Evolutionary conservation across 164 flowering plant species (phyloP).

Genomic region (Umbilicus rupestris): DNA sequence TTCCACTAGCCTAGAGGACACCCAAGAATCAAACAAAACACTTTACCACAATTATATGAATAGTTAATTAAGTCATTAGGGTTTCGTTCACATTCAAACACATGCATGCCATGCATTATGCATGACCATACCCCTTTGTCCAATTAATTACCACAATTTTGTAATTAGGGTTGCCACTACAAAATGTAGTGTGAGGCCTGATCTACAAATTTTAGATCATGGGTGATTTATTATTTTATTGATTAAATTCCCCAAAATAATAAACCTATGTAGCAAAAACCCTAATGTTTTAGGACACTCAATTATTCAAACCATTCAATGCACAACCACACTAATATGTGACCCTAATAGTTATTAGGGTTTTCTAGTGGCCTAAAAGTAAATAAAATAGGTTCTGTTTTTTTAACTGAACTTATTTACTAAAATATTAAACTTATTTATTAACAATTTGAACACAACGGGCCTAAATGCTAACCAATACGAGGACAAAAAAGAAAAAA

Average conservation of each 20-base stretch:
- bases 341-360: neutral
- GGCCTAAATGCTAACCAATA: too few species aligned
- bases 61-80: neutral
- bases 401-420: too few species aligned
- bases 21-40: slow-evolving; percentile 4
- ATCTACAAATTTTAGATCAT: slow-evolving; percentile 3
- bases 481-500: too few species aligned
- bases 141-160: neutral
- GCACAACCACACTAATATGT: neutral
- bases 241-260: neutral
- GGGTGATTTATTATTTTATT: neutral
- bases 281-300: neutral
- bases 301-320: neutral
- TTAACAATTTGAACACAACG: too few species aligned
- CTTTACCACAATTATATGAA: neutral
- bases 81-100: neutral
- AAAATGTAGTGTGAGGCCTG: neutral
- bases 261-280: neutral
- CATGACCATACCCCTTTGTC: neutral
- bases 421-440: too few species aligned
- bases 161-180: neutral
- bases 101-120: neutral
- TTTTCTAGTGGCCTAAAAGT: too few species aligned
- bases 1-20: slow-evolving; percentile 1
- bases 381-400: too few species aligned